phyloP scores from a whole-genome alignment of 2,329 filamentous ascomycete species.

The Colletotrichum destructivum region DNA sequence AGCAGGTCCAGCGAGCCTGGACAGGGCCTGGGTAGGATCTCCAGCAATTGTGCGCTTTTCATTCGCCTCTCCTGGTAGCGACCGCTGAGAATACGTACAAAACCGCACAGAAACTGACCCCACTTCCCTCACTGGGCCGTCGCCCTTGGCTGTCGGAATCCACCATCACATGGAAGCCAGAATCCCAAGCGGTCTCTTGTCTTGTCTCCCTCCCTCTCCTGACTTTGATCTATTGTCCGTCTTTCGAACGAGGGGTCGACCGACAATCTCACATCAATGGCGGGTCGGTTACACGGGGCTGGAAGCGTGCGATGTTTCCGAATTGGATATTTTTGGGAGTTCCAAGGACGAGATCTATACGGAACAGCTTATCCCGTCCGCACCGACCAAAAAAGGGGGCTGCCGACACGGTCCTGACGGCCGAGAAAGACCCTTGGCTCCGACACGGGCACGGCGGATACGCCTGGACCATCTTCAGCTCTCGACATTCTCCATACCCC shows the following conservation, averaged over 20 bases:
- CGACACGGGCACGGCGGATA: conserved; percentile 30
- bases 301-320: conserved; percentile 13
- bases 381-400: conserved; percentile 21
- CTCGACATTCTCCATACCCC: conserved; percentile 20
- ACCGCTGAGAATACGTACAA: conserved; percentile 23
- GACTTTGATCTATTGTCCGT: background rate
- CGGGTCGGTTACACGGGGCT: conserved; percentile 9
- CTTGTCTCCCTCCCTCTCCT: background rate
- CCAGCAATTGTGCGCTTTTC: conserved; percentile 22
- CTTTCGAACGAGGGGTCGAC: background rate
- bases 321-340: conserved; percentile 14
- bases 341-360: background rate
- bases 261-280: conserved; percentile 11
- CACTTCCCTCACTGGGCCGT: conserved; percentile 19
- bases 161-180: conserved; percentile 34
- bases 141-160: background rate
- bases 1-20: background rate
- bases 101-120: background rate
- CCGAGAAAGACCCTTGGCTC: conserved; percentile 39
- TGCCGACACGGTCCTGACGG: conserved; percentile 31
- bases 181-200: conserved; percentile 16
- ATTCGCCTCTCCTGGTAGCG: conserved; percentile 29
- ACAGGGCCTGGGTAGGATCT: conserved; percentile 19
- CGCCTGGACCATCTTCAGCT: conserved; percentile 19
- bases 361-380: background rate